Base-by-base conservation (phyloP, 2,329 filamentous ascomycete species). In the Neurospora sp. region DNA sequence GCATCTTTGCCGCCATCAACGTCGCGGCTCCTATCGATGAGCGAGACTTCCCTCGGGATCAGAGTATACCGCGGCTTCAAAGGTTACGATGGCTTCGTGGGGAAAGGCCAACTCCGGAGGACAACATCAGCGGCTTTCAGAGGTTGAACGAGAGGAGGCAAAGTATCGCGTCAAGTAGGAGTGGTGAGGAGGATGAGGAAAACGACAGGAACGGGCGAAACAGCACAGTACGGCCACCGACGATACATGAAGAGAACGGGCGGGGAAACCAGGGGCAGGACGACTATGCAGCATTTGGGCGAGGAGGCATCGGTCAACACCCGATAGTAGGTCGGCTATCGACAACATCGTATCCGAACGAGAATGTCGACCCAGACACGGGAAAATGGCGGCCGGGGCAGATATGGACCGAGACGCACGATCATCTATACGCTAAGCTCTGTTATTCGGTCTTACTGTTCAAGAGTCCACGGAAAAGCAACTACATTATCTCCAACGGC, bases 11-110 rank as follows among this genome's bases (percentile, higher is more conserved):
- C n/a, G 90, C 89, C 66, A 91, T 93, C 71, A 89, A 92, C 75
- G 86, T 93, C 23, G 87, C 90, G 12, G 83, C 86, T 0, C 87
- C 90, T 1, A 84, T 93, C 46, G 91, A 93, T 74, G 91, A 92
- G 73, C 87, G 91, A 66, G 84, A 87, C 62, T 85, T 89, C 68
- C 87, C 88, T 2, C 81, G 84, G 57, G 88, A 89, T 74, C 86
- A 88, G 78, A 88, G 86, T 41, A 85, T 89, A 67, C 87, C 88
- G 10, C 82, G 86, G n/a, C 80, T 85, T 57, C 84, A 86, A 73
- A 80, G 85, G 39, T 81, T 85, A 71, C 83, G 83, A 65, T 86
- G 83, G 82, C 81, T 83, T 69, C 82, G 81, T 8, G 83, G 81
- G 11, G 77, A 79, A 72, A 73, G 75, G 70, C 75, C 76, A 19